phyloP scores from a whole-genome alignment of 139 green algal species.

The Astrephomene gubernaculifera region DNA sequence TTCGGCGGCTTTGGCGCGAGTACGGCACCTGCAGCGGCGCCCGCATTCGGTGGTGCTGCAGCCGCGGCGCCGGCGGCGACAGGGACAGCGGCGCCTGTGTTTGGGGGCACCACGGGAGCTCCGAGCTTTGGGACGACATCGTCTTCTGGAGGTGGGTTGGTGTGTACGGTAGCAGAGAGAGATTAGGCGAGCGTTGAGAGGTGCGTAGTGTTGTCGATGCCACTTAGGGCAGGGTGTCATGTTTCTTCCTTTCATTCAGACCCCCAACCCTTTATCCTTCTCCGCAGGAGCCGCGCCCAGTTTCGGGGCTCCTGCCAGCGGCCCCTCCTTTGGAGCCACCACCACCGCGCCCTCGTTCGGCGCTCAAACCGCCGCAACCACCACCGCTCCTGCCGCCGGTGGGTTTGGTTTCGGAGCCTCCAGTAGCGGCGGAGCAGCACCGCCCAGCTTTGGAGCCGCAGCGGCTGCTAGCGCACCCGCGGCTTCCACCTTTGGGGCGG shows the following conservation, averaged over 20 bases:
- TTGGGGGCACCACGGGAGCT: neutral
- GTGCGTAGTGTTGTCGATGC: neutral
- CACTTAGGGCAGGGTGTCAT: neutral
- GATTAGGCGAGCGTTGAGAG: neutral
- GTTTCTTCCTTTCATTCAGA: neutral
- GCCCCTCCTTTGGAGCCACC: neutral
- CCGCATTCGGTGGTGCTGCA: neutral
- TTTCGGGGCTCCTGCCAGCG: neutral
- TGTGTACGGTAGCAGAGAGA: neutral
- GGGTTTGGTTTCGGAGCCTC: slow-evolving; percentile 4
- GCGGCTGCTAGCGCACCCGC: neutral
- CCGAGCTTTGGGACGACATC: neutral
- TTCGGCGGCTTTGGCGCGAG: too few species aligned
- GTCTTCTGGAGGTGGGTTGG: neutral
- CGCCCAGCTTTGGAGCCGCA: slow-evolving; percentile 1
- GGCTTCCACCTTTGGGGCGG: neutral
- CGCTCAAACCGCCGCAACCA: neutral
- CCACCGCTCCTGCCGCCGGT: neutral
- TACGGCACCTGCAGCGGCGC: neutral
- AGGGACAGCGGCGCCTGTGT: neutral
- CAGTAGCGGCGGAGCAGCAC: neutral
- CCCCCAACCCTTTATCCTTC: neutral
- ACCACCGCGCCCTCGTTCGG: neutral
- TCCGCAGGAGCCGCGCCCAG: neutral
- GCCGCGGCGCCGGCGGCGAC: neutral